A percentile compares a stretch with the other conserved stretches of the same genome.
These are phyloP conservation scores for Chlamydomonas eustigma DNA, from an alignment of 139 green algal genomes.

Conservation along the genomic window DNA sequence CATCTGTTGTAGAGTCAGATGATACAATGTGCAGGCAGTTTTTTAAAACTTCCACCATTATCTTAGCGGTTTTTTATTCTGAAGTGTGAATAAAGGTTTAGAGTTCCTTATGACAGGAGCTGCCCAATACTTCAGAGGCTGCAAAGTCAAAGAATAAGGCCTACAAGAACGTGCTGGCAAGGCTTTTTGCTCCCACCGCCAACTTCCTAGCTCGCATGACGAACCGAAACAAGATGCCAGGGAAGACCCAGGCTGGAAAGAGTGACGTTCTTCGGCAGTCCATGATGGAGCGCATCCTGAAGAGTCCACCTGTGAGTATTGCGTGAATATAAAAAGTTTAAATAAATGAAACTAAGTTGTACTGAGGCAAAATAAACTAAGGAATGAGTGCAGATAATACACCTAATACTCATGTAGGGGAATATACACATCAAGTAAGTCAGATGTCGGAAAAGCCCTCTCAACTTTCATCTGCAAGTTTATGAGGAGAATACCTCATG, in stretches of 20 bases:
- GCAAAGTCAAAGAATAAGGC: neutral
- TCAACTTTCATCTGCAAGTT: too few relatives aligned
- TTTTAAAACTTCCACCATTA: neutral
- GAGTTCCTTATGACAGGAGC: neutral
- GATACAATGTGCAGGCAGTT: neutral
- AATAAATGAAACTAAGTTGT: too few relatives aligned
- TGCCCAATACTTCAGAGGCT: neutral
- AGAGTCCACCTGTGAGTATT: neutral
- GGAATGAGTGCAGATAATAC: too few relatives aligned
- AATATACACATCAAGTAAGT: too few relatives aligned
- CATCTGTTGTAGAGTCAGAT: too few relatives aligned
- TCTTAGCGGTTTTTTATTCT: neutral
- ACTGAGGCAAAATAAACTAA: too few relatives aligned
- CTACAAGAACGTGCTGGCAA: slow-evolving; percentile 18
- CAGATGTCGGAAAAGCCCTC: too few relatives aligned
- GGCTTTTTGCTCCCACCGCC: slow-evolving; percentile 34
- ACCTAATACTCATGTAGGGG: too few relatives aligned
- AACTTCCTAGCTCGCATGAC: slow-evolving; percentile 31
- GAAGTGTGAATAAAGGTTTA: neutral
- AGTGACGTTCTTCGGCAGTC: neutral
- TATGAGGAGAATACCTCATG: too few relatives aligned
- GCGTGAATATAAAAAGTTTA: too few relatives aligned
- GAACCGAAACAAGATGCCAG: neutral
- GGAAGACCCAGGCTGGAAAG: neutral
- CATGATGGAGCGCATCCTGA: neutral